Conservation (phyloP, 108 stramenopile genomes). For the Cyclotella choctawhatcheeana region DNA sequence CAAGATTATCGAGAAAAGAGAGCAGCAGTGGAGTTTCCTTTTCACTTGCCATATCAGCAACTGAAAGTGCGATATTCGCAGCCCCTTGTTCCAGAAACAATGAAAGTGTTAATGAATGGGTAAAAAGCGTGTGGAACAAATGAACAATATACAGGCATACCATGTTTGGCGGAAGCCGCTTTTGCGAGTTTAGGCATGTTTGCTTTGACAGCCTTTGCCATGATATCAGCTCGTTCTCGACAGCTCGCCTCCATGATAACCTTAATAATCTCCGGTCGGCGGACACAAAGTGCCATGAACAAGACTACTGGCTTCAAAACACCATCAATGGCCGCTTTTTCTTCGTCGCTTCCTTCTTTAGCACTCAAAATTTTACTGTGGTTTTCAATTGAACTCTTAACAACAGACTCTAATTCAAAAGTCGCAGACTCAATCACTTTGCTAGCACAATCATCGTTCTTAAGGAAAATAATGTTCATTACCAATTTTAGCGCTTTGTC, state of each 20-base stretch:
- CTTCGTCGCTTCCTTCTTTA: slow-evolving; percentile 67
- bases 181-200: slow-evolving; percentile 85
- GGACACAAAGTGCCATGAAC: slow-evolving; percentile 85
- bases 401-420: slow-evolving; percentile 62
- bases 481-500: slow-evolving; percentile 88
- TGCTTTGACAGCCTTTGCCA: slow-evolving; percentile 73
- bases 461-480: slow-evolving; percentile 83
- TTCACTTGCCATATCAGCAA: slow-evolving; percentile 66
- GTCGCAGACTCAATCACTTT: slow-evolving; percentile 72
- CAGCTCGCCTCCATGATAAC: slow-evolving; percentile 67
- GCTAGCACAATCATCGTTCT: slow-evolving; percentile 61
- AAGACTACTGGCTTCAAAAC: slow-evolving; percentile 73
- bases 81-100: slow-evolving; percentile 38
- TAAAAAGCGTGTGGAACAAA: background rate
- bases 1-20: slow-evolving; percentile 83
- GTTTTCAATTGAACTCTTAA: slow-evolving; percentile 60
- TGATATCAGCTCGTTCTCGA: slow-evolving; percentile 70
- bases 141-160: slow-evolving; percentile 12
- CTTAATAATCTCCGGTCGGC: slow-evolving; percentile 81
- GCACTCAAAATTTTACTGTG: slow-evolving; percentile 57
- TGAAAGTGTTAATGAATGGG: background rate
- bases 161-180: slow-evolving; percentile 81
- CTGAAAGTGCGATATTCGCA: slow-evolving; percentile 74
- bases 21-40: slow-evolving; percentile 71
- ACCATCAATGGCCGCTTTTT: slow-evolving; percentile 71